phyloP scores from a whole-genome alignment of 768 basidiomycete genomes.

The Pulveroboletus sp. region DNA sequence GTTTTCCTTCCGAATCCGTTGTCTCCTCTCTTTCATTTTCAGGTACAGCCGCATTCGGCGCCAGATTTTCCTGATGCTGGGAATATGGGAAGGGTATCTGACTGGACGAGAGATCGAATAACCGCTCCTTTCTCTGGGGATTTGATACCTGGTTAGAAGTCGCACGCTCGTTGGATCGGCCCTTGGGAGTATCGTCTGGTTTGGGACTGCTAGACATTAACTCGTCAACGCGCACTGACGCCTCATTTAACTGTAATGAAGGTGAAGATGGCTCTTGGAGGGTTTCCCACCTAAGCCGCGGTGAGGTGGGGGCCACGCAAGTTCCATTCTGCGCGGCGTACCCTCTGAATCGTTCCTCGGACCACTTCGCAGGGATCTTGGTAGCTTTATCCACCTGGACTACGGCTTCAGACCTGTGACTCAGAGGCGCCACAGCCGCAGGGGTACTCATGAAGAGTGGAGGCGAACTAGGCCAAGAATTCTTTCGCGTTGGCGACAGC shows the following conservation, averaged over 20 bases:
- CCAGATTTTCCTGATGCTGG: conserved; percentile 30
- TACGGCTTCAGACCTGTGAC: neutral
- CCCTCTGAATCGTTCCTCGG: neutral
- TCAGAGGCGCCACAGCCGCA: neutral
- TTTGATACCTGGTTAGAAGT: neutral
- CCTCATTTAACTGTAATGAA: conserved; percentile 30
- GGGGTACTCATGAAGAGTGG: conserved; percentile 10
- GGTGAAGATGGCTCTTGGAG: conserved; percentile 25
- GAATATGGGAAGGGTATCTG: conserved; percentile 54
- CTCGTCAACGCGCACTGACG: conserved; percentile 25
- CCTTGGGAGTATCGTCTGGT: neutral
- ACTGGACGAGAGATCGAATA: conserved; percentile 51
- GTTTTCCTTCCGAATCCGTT: conserved; percentile 22
- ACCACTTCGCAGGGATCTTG: conserved; percentile 13
- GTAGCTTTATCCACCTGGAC: neutral
- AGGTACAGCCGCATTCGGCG: neutral
- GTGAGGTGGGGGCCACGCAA: conserved; percentile 5
- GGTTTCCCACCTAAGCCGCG: conserved; percentile 27
- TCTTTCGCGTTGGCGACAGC: conserved; percentile 17
- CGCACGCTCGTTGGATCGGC: neutral
- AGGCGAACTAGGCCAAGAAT: conserved; percentile 10
- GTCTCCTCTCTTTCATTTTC: conserved; percentile 37
- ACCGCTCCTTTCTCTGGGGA: conserved; percentile 19
- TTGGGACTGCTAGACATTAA: conserved; percentile 32
- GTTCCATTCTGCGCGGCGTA: neutral